A percentile compares a stretch with the other conserved stretches of the same genome.
These are phyloP conservation scores for Boletellus ananiceps DNA, from an alignment of 768 basidiomycete species.

Conservation along the genomic window DNA sequence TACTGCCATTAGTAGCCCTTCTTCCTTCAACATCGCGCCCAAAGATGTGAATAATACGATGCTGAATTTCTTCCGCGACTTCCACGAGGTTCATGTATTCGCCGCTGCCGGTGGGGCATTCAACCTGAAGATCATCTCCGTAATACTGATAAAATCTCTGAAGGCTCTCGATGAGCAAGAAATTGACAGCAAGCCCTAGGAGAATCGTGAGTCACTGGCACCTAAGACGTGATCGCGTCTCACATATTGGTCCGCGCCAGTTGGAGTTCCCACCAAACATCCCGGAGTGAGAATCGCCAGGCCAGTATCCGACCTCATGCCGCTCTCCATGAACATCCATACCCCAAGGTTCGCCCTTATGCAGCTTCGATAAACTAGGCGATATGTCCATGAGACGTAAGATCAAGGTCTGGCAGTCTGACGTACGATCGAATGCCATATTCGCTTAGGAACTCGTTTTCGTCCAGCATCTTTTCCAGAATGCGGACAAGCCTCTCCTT, in stretches of 20 bases:
- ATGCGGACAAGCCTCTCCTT: slow-evolving; percentile 88
- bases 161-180: slow-evolving; percentile 90
- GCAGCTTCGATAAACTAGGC: slow-evolving; percentile 78
- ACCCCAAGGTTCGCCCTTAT: slow-evolving; percentile 90
- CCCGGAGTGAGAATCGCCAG: slow-evolving; percentile 92
- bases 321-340: slow-evolving; percentile 91
- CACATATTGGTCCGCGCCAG: slow-evolving; percentile 90
- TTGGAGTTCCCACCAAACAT: slow-evolving; percentile 99
- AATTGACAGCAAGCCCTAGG: slow-evolving; percentile 92
- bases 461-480: slow-evolving; percentile 94
- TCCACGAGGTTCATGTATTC: slow-evolving; percentile 94
- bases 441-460: slow-evolving; percentile 93
- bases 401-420: background rate
- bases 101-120: slow-evolving; percentile 96
- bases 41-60: slow-evolving; percentile 98
- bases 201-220: background rate
- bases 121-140: slow-evolving; percentile 86
- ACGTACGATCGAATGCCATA: slow-evolving; percentile 94
- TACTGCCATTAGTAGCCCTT: slow-evolving; percentile 90
- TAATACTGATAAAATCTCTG: slow-evolving; percentile 99
- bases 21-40: slow-evolving; percentile 84
- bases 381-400: slow-evolving; percentile 7
- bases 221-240: slow-evolving; percentile 17
- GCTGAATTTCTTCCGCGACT: slow-evolving; percentile 97
- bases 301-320: slow-evolving; percentile 96